These are phyloP conservation scores for Allium cepa DNA, from an alignment of 106 monocot species.

Conservation along the genomic window DNA sequence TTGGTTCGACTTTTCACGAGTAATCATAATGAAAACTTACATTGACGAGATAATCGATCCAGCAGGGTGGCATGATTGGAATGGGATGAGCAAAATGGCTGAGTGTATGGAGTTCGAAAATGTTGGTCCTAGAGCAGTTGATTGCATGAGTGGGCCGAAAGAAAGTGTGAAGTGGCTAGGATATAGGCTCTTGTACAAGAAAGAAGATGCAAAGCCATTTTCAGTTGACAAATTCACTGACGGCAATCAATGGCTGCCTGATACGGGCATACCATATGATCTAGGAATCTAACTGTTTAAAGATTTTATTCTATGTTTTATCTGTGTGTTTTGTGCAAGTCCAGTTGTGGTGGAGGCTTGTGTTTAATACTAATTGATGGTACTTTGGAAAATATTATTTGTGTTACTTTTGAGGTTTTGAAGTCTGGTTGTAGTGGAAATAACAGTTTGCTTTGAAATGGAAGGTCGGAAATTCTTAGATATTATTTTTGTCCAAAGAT, in stretches of 20 bases:
- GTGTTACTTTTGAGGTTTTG: too few species aligned
- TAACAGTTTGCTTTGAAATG: too few species aligned
- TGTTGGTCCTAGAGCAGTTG: constrained; percentile 11
- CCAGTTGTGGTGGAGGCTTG: too few species aligned
- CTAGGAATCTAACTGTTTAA: too few species aligned
- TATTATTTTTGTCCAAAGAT: too few species aligned
- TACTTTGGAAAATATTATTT: too few species aligned
- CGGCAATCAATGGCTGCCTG: neutral
- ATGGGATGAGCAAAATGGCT: constrained; percentile 4
- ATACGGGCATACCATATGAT: neutral
- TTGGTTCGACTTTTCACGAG: neutral
- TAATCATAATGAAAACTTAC: neutral
- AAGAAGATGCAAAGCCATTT: neutral
- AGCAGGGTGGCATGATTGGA: neutral
- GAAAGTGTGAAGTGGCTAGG: constrained; percentile 20
- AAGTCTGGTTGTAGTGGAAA: too few species aligned
- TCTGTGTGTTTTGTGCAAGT: too few species aligned
- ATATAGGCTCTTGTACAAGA: neutral
- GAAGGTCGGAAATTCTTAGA: too few species aligned
- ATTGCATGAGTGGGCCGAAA: neutral
- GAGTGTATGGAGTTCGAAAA: constrained; percentile 38
- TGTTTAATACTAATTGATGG: too few species aligned
- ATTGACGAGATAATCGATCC: neutral
- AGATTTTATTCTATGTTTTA: too few species aligned
- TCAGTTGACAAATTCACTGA: neutral